These are phyloP conservation scores for Boletus edulis DNA, from an alignment of 768 basidiomycete species.

Conservation along the genomic window DNA sequence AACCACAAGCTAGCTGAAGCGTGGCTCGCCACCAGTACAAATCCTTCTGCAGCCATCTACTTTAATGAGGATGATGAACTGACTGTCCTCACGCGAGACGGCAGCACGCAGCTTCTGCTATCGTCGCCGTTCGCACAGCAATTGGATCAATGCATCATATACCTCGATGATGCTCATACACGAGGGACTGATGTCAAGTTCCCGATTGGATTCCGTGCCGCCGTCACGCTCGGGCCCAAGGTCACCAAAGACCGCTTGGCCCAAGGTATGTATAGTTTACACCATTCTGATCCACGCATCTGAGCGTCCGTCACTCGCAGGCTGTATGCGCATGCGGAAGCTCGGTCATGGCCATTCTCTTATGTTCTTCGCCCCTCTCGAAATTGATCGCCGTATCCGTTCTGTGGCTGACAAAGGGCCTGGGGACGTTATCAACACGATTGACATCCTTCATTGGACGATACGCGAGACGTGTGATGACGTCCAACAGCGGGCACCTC, in stretches of 20 bases:
- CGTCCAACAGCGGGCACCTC: constrained; percentile 36
- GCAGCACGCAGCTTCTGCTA: background rate
- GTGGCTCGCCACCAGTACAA: constrained; percentile 13
- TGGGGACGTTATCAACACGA: constrained; percentile 6
- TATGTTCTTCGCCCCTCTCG: constrained; percentile 43
- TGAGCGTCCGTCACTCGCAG: background rate
- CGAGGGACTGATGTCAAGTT: constrained; percentile 52
- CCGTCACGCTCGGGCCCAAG: constrained; percentile 39
- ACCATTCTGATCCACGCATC: too few species aligned
- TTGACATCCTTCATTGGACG: constrained; percentile 43
- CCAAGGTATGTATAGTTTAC: constrained; percentile 32
- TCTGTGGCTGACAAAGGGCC: constrained; percentile 9
- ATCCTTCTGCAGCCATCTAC: constrained; percentile 42
- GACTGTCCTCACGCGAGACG: background rate
- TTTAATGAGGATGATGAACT: constrained; percentile 26
- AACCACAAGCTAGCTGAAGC: constrained; percentile 36
- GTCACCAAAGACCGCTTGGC: constrained; percentile 50
- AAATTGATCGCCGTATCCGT: constrained; percentile 39
- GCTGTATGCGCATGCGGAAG: constrained; percentile 54
- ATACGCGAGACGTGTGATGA: constrained; percentile 42
- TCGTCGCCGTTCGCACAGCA: constrained; percentile 7
- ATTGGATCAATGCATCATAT: constrained; percentile 23
- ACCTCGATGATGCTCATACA: constrained; percentile 52
- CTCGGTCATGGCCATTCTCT: constrained; percentile 45
- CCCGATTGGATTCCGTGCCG: constrained; percentile 32